Evolutionary conservation across 768 basidiomycete genomes (phyloP).

Genomic region (Lepiota venenata): DNA sequence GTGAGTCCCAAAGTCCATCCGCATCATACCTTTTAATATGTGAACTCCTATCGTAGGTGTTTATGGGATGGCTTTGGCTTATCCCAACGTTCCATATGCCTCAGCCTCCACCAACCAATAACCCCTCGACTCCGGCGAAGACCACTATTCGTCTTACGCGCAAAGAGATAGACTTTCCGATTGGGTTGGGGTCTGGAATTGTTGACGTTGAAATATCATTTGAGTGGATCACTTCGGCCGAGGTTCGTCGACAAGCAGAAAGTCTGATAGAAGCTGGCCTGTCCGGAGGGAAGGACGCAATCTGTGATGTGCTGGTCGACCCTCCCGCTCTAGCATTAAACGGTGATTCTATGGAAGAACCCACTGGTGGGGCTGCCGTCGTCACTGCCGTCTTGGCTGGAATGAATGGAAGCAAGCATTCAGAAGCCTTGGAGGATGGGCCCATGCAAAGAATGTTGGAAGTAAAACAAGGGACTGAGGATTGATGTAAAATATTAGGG

Average conservation of each 20-base stretch:
- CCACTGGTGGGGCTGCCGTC: constrained; percentile 26
- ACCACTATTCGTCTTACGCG: constrained; percentile 44
- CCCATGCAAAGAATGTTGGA: too few relatives aligned
- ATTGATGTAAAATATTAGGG: too few relatives aligned
- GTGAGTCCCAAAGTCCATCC: constrained; percentile 27
- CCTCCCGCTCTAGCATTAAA: constrained; percentile 14
- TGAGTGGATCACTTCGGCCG: constrained; percentile 36
- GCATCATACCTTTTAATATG: constrained; percentile 3
- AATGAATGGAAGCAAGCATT: too few relatives aligned
- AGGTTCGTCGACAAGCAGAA: not conserved
- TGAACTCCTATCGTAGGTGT: constrained; percentile 39
- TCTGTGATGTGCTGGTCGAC: constrained; percentile 4
- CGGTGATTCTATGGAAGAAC: constrained; percentile 23
- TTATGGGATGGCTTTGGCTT: constrained; percentile 86
- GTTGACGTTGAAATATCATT: constrained; percentile 65
- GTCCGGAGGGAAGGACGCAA: constrained; percentile 13
- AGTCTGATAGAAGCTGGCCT: constrained; percentile 19
- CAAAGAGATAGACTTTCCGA: constrained; percentile 74
- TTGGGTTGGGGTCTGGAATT: constrained; percentile 67
- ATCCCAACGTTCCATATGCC: constrained; percentile 82
- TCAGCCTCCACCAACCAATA: constrained; percentile 34
- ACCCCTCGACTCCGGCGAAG: constrained; percentile 19
- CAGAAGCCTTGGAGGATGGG: too few relatives aligned
- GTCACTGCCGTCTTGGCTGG: constrained; percentile 20
- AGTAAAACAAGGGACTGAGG: too few relatives aligned